Percentiles rank a stretch among this genome's conserved stretches.
Evolutionary conservation across 108 stramenopile genomes (phyloP).

Genomic region (Aurantiochytrium sp.): DNA sequence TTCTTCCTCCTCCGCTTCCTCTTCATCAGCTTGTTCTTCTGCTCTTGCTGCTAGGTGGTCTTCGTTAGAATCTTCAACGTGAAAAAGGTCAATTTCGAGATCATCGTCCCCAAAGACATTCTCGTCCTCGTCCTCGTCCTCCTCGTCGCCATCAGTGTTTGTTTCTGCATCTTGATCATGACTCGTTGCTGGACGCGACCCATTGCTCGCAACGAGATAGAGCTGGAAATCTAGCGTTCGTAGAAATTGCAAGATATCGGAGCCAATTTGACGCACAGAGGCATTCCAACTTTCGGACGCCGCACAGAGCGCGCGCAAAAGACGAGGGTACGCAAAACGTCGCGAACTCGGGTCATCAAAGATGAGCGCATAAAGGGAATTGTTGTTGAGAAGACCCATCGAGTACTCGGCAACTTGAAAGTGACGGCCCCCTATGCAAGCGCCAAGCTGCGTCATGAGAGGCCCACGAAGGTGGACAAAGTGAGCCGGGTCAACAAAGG

Average conservation of each 20-base stretch:
- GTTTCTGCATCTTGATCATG: too few species aligned
- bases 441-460: background rate
- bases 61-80: too few species aligned
- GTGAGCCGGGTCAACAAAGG: slow-evolving; percentile 14
- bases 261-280: background rate
- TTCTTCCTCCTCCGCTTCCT: too few species aligned
- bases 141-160: too few species aligned
- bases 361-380: background rate
- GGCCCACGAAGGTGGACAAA: background rate
- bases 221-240: background rate
- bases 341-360: background rate
- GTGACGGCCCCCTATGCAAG: slow-evolving; percentile 19
- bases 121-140: too few species aligned
- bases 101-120: too few species aligned
- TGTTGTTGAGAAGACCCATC: slow-evolving; percentile 28
- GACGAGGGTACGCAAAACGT: background rate
- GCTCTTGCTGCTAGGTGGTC: too few species aligned
- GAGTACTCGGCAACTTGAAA: slow-evolving; percentile 33
- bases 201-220: background rate
- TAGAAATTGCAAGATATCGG: background rate
- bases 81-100: too few species aligned
- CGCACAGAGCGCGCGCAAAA: background rate
- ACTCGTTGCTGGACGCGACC: too few species aligned
- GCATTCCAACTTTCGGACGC: background rate
- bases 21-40: too few species aligned